Evolutionary conservation across 2,329 filamentous ascomycete species (phyloP).

Genomic region (Apiospora rasikravindrae): DNA sequence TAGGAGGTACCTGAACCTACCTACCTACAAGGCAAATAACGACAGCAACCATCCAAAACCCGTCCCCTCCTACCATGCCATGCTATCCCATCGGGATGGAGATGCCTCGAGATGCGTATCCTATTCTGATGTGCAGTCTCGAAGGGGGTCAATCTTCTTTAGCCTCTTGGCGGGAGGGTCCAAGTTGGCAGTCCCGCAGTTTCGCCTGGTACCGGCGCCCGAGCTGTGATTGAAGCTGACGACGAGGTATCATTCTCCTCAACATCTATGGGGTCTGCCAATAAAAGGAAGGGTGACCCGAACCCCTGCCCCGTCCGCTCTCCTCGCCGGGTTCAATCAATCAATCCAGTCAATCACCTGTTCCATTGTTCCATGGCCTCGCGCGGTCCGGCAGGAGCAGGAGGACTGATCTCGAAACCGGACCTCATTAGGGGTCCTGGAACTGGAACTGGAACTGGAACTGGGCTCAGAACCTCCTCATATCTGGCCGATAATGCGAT

Average conservation of each 20-base stretch:
- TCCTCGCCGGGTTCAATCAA: background rate
- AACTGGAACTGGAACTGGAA: too few species aligned
- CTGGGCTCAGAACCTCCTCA: slow-evolving; percentile 3
- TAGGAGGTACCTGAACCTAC: too few species aligned
- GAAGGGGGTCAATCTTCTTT: slow-evolving; percentile 18
- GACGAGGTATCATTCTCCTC: background rate
- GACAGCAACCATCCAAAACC: background rate
- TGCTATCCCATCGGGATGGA: slow-evolving; percentile 12
- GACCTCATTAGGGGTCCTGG: slow-evolving; percentile 1
- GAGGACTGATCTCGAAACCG: background rate
- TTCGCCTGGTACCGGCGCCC: slow-evolving; percentile 11
- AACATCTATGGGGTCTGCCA: background rate
- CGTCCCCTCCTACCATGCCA: background rate
- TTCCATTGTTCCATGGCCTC: background rate
- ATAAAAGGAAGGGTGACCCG: slow-evolving; percentile 13
- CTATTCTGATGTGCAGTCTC: slow-evolving; percentile 7
- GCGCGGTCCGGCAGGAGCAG: background rate
- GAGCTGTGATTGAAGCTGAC: slow-evolving; percentile 14
- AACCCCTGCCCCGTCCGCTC: slow-evolving; percentile 2
- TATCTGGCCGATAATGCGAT: slow-evolving; percentile 13
- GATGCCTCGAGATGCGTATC: slow-evolving; percentile 11
- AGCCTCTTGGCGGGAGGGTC: slow-evolving; percentile 16
- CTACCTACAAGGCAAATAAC: background rate
- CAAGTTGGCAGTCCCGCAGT: slow-evolving; percentile 16
- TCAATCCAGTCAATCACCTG: background rate